Percentiles rank a stretch among this genome's conserved stretches.
phyloP scores from a whole-genome alignment of 495 filamentous ascomycete species.

The Penicillium herquei region DNA sequence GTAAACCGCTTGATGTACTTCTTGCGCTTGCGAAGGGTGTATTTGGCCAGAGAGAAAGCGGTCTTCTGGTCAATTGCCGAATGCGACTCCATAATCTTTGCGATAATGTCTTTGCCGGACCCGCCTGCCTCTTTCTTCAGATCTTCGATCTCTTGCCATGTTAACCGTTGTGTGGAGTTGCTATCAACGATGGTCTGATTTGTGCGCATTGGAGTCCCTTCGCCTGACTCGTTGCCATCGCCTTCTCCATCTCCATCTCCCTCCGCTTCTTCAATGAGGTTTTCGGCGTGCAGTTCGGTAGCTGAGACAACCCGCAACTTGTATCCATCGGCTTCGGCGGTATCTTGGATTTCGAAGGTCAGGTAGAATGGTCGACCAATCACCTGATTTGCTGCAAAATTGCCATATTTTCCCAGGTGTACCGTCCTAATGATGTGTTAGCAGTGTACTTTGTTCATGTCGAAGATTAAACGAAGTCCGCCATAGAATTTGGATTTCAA shows the following conservation, averaged over 20 bases:
- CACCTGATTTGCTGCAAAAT: conserved; percentile 80
- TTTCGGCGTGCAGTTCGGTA: conserved; percentile 77
- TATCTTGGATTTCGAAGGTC: conserved; percentile 84
- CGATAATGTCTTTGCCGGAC: conserved; percentile 83
- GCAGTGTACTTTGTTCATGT: conserved; percentile 1
- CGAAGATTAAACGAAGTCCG: too few species aligned
- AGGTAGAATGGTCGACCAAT: conserved; percentile 85
- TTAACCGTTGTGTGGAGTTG: conserved; percentile 74
- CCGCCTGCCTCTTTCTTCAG: conserved; percentile 76
- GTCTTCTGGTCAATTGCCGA: conserved; percentile 90
- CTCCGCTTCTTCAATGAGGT: conserved; percentile 55
- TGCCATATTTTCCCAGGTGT: conserved; percentile 84
- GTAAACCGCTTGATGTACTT: conserved; percentile 91
- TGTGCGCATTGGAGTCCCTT: conserved; percentile 67
- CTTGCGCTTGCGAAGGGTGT: conserved; percentile 86
- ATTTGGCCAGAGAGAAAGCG: conserved; percentile 88
- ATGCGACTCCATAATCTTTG: conserved; percentile 81
- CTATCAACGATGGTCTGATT: conserved; percentile 81
- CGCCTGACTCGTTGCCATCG: conserved; percentile 50
- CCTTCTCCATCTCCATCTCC: conserved; percentile 54
- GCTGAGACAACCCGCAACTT: conserved; percentile 77
- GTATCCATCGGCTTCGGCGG: conserved; percentile 52
- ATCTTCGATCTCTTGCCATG: conserved; percentile 84
- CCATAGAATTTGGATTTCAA: not conserved
- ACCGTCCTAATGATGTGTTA: conserved; percentile 59